Evolutionary conservation across 257 asterid genomes (phyloP).

Genomic region (Salvia miltiorrhiza): DNA sequence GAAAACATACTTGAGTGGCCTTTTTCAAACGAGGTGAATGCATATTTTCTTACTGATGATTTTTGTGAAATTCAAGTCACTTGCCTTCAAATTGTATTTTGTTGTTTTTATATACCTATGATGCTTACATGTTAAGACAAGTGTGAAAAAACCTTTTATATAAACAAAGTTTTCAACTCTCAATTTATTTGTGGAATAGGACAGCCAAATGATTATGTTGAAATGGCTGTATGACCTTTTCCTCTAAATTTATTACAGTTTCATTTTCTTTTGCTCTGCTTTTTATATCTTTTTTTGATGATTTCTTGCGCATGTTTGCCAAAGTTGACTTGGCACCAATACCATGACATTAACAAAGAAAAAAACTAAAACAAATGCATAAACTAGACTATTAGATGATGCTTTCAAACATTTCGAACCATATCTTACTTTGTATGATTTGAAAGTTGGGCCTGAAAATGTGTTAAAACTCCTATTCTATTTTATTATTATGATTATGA

Average conservation of each 20-base stretch:
- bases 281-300: slow-evolving; percentile 11
- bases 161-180: slow-evolving; percentile 26
- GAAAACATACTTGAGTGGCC: slow-evolving; percentile 40
- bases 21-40: slow-evolving; percentile 44
- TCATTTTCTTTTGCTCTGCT: slow-evolving; percentile 16
- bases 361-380: not conserved
- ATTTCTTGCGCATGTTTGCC: slow-evolving; percentile 26
- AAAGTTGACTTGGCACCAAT: slow-evolving; percentile 36
- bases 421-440: slow-evolving; percentile 5
- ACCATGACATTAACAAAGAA: slow-evolving; percentile 1
- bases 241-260: slow-evolving; percentile 26
- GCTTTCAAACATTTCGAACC: slow-evolving; percentile 12
- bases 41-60: slow-evolving; percentile 21
- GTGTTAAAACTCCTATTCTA: not conserved
- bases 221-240: slow-evolving; percentile 40
- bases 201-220: slow-evolving; percentile 33
- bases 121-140: slow-evolving; percentile 51
- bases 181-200: slow-evolving; percentile 33
- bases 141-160: slow-evolving; percentile 14
- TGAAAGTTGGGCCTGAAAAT: slow-evolving; percentile 22
- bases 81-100: not conserved
- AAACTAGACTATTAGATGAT: not conserved
- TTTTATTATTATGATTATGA: not conserved
- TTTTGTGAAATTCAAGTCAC: not conserved
- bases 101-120: slow-evolving; percentile 23